Conservation (phyloP, 345 rosid genomes). For the Salix udensis region DNA sequence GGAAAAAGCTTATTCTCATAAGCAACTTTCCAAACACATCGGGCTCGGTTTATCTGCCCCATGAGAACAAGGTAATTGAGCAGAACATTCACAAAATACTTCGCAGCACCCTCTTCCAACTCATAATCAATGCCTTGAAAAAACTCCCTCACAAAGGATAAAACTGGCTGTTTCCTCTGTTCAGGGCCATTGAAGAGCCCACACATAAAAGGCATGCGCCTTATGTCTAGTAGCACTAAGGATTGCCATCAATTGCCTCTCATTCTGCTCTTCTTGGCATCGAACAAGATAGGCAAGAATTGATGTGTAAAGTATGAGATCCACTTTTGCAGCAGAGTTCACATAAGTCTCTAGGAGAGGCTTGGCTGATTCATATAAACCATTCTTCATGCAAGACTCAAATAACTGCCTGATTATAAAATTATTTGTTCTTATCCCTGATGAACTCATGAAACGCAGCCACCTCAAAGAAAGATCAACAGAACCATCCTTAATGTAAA, state of each 20-base stretch:
- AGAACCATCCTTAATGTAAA: constrained; percentile 89
- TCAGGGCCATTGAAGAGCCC: constrained; percentile 95
- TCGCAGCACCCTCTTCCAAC: constrained; percentile 89
- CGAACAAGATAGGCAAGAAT: constrained; percentile 89
- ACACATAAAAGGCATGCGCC: constrained; percentile 80
- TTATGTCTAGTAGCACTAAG: constrained; percentile 76
- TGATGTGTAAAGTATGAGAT: constrained; percentile 88
- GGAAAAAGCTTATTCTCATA: constrained; percentile 97
- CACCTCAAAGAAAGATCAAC: constrained; percentile 86
- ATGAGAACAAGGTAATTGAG: constrained; percentile 91
- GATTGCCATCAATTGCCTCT: constrained; percentile 82
- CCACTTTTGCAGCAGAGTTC: constrained; percentile 79
- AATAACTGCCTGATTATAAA: constrained; percentile 90
- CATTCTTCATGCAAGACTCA: constrained; percentile 92
- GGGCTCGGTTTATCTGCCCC: constrained; percentile 95
- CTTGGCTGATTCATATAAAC: constrained; percentile 76
- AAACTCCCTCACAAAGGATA: constrained; percentile 80
- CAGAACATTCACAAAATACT: constrained; percentile 87
- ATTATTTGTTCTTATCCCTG: constrained; percentile 84
- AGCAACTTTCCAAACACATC: constrained; percentile 97
- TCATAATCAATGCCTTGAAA: constrained; percentile 92
- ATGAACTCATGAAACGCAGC: constrained; percentile 94
- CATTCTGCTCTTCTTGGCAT: constrained; percentile 85
- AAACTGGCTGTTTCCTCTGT: constrained; percentile 84
- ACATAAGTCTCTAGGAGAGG: constrained; percentile 89